Conservation (phyloP, 2,329 filamentous ascomycete genomes). For the Pseudogymnoascus sp. region DNA sequence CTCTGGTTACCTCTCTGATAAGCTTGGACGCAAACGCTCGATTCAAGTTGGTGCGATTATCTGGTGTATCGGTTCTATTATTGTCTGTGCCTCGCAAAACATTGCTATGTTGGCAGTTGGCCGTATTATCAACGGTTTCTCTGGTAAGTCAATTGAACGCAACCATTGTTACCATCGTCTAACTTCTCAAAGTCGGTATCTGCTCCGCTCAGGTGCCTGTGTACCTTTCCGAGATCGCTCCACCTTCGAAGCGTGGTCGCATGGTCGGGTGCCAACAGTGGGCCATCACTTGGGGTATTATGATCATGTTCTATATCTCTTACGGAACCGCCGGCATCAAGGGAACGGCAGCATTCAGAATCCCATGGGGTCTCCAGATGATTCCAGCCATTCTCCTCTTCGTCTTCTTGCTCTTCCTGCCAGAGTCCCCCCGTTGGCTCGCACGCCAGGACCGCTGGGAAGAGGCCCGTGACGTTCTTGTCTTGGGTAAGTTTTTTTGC, state of each 20-base stretch:
- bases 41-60: constrained; percentile 41
- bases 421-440: constrained; percentile 56
- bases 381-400: constrained; percentile 52
- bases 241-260: constrained; percentile 49
- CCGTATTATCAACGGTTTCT: constrained; percentile 55
- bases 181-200: constrained; percentile 44
- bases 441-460: constrained; percentile 54
- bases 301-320: constrained; percentile 64
- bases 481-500: constrained; percentile 20
- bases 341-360: constrained; percentile 50
- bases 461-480: constrained; percentile 35
- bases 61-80: constrained; percentile 50
- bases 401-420: constrained; percentile 51
- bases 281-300: constrained; percentile 64
- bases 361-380: constrained; percentile 59
- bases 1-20: constrained; percentile 53
- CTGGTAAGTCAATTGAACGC: constrained; percentile 20
- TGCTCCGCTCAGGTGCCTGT: constrained; percentile 61
- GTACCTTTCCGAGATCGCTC: constrained; percentile 60
- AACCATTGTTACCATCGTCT: background rate
- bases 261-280: constrained; percentile 65
- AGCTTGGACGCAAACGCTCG: constrained; percentile 40
- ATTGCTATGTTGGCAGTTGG: constrained; percentile 47
- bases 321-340: constrained; percentile 56
- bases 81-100: constrained; percentile 52